Base-by-base conservation (phyloP, 192 early-diverging fungal species). In the Bifiguratus adelaidae region DNA sequence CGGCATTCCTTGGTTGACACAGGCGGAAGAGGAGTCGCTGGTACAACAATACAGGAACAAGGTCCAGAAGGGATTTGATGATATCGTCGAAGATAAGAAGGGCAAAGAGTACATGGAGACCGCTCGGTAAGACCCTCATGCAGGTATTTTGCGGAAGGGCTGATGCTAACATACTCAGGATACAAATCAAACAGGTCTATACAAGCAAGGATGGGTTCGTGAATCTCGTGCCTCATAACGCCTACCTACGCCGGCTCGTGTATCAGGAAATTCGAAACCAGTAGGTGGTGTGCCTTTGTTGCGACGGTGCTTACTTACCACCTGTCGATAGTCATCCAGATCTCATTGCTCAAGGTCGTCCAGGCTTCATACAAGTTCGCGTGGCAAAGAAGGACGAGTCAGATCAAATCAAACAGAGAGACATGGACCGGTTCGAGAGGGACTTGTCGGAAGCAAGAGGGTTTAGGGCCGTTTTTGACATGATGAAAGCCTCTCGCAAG, bases 391-490 rank as follows among this genome's bases (percentile, higher is more conserved):
- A 48, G 23, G 50, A 54, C 16, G 37, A 40, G 13, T 5, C 7
- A 7, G 37, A 15, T 12, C 32, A 55, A 19, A 30, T 30, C 26
- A 27, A 52, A 23, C 21, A 62, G 12, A 30, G 53, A 9, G 30
- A 26, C 11, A 29, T 33, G 19, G 60, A 55, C 26, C 30, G 19
- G 8, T n/a, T 33, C 1, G 5, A 58, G 47, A 44, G 38, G 16
- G 56, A 58, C 24, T 47, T 29, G 20, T 28, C 30, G 12, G 34
- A 34, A 32, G 62, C 62, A 1, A 29, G 53, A n/a, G 62, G 62
- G 12, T 88, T 96, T 46, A 71, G 87, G 15, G 73, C 60, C n/a
- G 77, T 96, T 4, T 78, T 96, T 32, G 89, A 93, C 20, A 50
- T 77, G 50, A 74, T 93, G 16, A 67, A 77, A n/a, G 61, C 67